Evolutionary conservation across 345 rosid species (phyloP), one percentile per base, ranked within the genome.

Genomic region (Sisymbrium altissimum): DNA sequence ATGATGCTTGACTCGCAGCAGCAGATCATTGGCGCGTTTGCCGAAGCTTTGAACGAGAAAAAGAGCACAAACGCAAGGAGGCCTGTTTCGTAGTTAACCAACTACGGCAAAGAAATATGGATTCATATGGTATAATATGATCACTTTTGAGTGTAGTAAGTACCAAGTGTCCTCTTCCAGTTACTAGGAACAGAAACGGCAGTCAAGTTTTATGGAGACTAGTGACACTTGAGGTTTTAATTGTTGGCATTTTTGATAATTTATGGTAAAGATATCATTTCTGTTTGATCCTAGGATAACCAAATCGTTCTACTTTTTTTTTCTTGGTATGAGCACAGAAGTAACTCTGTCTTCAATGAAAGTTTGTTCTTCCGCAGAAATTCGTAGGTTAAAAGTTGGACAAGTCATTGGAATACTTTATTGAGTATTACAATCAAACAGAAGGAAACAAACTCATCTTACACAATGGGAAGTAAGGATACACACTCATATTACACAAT

Each of bases 1-100:
- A 82, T 87, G 92, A 81, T 89, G 77, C 82, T 89, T 0, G 85
- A 87, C 49, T 84, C 90, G 0, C 90, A 87, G 53, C 86, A 82
- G 59, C 84, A 80, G 78, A 86, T 89, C 46, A 58, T 84, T 11
- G 87, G 84, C 6, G 70, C 66, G 6, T 78, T 87, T 76, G 71
- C 82, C 6, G 81, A 78, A 27, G 82, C 84, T 0, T 71, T 78
- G 61, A 64, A 65, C 44, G 84, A 80, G 74, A 84, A 80, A 64
- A 83, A 84, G 73, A 81, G 60, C 84, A 78, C 73, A 50, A 79
- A 68, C 41, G 61, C 58, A 40, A 72, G 70, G 61, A 44, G 79
- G 66, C 65, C 66, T 0, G 66, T 38, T 64, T 62, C 71, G 0
- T 76, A 76, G 75, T 15, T 27, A 2, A 25, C 0, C 15, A 32